A percentile compares a stretch with the other conserved stretches of the same genome.
These are phyloP conservation scores for Yamadazyma membranifaciens DNA, from an alignment of 1,139 yeast species.

Conservation along the genomic window DNA sequence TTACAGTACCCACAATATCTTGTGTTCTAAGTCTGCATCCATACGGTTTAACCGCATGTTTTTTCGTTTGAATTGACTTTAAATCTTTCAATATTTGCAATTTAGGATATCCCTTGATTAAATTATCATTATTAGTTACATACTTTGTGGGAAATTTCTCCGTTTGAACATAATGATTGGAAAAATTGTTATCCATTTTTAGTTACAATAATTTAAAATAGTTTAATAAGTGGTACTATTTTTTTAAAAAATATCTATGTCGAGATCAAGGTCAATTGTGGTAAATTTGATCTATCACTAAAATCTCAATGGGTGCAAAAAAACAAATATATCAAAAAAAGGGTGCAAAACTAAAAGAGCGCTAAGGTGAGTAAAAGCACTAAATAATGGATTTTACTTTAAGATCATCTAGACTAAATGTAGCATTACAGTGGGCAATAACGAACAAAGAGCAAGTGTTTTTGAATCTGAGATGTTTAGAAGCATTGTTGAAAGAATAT, in stretches of 20 bases:
- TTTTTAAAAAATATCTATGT: background rate
- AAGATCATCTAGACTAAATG: background rate
- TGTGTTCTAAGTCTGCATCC: constrained; percentile 58
- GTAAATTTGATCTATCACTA: background rate
- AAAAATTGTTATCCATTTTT: constrained; percentile 58
- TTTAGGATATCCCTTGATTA: constrained; percentile 84
- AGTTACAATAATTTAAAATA: background rate
- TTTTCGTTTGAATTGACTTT: constrained; percentile 48
- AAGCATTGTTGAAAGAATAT: background rate
- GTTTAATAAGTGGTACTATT: background rate
- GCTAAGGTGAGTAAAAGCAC: background rate
- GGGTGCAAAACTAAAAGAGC: too few relatives aligned
- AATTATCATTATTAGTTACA: constrained; percentile 62
- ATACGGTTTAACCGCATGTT: constrained; percentile 59
- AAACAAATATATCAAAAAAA: background rate
- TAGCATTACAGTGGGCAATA: background rate
- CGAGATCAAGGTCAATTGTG: background rate
- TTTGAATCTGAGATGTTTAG: background rate
- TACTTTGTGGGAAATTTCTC: constrained; percentile 57
- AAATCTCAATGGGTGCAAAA: constrained; percentile 2
- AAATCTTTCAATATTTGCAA: constrained; percentile 63
- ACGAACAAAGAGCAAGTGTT: background rate
- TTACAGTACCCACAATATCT: constrained; percentile 55
- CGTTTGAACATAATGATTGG: constrained; percentile 65
- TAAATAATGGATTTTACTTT: background rate